Evolutionary conservation across 352 stramenopile species (phyloP).

Genomic region (Hyaloperonospora arabidopsidis): DNA sequence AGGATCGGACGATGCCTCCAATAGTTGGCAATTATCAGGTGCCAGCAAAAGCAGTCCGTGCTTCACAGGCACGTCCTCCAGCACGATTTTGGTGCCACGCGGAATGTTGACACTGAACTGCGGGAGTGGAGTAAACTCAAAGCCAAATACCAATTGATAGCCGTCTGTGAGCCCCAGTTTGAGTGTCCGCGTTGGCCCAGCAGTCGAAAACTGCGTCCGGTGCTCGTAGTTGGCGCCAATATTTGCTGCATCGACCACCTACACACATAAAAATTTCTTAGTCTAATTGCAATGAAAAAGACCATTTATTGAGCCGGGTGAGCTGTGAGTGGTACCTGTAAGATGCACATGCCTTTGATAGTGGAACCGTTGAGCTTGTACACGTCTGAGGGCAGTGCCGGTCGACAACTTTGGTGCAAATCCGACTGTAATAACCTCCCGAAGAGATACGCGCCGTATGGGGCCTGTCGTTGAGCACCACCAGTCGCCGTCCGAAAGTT

Average conservation of each 20-base stretch:
- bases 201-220: slow-evolving; percentile 49
- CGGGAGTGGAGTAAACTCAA: slow-evolving; percentile 57
- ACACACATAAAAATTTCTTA: background rate
- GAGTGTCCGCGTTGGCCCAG: slow-evolving; percentile 58
- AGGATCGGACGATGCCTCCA: slow-evolving; percentile 36
- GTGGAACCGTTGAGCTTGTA: slow-evolving; percentile 39
- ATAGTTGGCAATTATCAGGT: slow-evolving; percentile 53
- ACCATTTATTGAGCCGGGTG: background rate
- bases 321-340: slow-evolving; percentile 40
- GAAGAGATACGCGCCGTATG: slow-evolving; percentile 39
- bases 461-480: slow-evolving; percentile 14
- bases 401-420: slow-evolving; percentile 56
- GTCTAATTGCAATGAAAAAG: background rate
- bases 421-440: slow-evolving; percentile 54
- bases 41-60: slow-evolving; percentile 67
- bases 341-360: slow-evolving; percentile 59
- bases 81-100: slow-evolving; percentile 55
- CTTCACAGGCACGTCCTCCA: slow-evolving; percentile 59
- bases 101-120: slow-evolving; percentile 42
- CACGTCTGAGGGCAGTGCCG: slow-evolving; percentile 46
- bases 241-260: slow-evolving; percentile 78
- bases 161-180: slow-evolving; percentile 81
- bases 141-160: slow-evolving; percentile 62
- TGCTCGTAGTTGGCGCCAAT: slow-evolving; percentile 70
- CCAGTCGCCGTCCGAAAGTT: slow-evolving; percentile 27